These are phyloP conservation scores for Leucogyrophana mollusca DNA, from an alignment of 768 basidiomycete species.

Conservation along the genomic window DNA sequence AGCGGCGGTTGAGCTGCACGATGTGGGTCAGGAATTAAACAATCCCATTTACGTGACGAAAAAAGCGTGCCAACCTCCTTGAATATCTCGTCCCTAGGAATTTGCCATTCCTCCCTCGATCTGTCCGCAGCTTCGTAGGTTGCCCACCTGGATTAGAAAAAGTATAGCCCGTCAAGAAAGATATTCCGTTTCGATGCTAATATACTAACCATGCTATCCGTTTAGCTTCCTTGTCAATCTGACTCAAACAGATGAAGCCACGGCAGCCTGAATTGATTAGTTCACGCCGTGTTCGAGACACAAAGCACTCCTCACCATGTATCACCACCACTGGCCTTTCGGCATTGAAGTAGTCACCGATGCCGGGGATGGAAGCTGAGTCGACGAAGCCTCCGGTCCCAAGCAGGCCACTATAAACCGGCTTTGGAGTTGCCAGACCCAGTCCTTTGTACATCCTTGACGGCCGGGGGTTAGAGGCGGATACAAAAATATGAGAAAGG, in stretches of 20 bases:
- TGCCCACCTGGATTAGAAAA: slow-evolving; percentile 29
- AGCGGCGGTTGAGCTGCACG: slow-evolving; percentile 21
- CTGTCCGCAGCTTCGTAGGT: slow-evolving; percentile 24
- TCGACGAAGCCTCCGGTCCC: slow-evolving; percentile 18
- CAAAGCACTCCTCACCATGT: slow-evolving; percentile 9
- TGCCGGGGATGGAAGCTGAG: slow-evolving; percentile 18
- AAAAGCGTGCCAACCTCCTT: slow-evolving; percentile 9
- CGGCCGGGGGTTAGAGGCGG: slow-evolving; percentile 1
- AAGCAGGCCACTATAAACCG: slow-evolving; percentile 28
- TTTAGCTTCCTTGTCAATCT: slow-evolving; percentile 23
- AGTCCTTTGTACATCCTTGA: slow-evolving; percentile 22
- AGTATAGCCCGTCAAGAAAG: not conserved
- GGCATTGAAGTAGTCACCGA: slow-evolving; percentile 15
- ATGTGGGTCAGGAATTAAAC: not conserved
- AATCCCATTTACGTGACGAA: no score
- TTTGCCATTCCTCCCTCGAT: slow-evolving; percentile 26
- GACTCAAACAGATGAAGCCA: slow-evolving; percentile 22
- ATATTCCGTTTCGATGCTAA: no score
- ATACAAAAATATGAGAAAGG: not conserved
- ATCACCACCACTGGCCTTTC: slow-evolving; percentile 28
- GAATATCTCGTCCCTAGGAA: slow-evolving; percentile 19
- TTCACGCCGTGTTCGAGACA: no score
- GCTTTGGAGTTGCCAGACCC: slow-evolving; percentile 15
- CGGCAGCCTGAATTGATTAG: no score
- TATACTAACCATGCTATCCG: slow-evolving; percentile 22